Evolutionary conservation across 2,329 filamentous ascomycete genomes (phyloP), one percentile per base, ranked within the genome.

Genomic region (Cercospora beticola): DNA sequence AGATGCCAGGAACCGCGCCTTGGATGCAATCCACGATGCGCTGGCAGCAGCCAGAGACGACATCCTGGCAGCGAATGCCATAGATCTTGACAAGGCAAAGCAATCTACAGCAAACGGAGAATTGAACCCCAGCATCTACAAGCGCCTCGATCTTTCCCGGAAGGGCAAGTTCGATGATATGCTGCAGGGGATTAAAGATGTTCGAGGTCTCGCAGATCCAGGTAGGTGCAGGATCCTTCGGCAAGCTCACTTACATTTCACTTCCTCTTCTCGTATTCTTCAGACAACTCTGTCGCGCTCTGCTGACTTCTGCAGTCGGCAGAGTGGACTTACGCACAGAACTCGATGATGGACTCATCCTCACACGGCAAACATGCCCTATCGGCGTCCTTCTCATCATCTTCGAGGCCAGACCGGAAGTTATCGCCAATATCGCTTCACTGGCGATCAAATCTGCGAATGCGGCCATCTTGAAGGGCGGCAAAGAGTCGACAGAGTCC

Each of bases 311-410:
- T 43, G 28, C 69, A 93, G 92, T 98, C 76, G 94, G 94, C 76
- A 91, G 90, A 78, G 86, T 95, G 64, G 94, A 92, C 49, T 84
- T 97, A 76, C 89, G 91, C 71, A 98, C 93, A 56, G 87, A 90
- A 67, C 86, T 99, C 10, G 95, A 98, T 79, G 91, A 97, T 74
- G 91, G 90, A 64, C 86, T 99, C 64, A 86, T 90, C 63, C 86
- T 99, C 68, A 93, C 97, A 78, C 89, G 94, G 71, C 91, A 97
- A 58, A 93, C 92, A 49, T 97, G 93, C 78, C 95, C 95, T 5
- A 98, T 99, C 74, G 95, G 95, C 68, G 94, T 98, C n/a, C 87
- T 99, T 52, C 87, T 99, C 73, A 95, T 99, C 81, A 98, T 99
- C 77, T 99, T 99, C 78, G 95, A 99, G 82, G 95, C 95, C 40